Conservation (phyloP, 1,139 yeast genomes). For the Debaryomyces singareniensis region DNA sequence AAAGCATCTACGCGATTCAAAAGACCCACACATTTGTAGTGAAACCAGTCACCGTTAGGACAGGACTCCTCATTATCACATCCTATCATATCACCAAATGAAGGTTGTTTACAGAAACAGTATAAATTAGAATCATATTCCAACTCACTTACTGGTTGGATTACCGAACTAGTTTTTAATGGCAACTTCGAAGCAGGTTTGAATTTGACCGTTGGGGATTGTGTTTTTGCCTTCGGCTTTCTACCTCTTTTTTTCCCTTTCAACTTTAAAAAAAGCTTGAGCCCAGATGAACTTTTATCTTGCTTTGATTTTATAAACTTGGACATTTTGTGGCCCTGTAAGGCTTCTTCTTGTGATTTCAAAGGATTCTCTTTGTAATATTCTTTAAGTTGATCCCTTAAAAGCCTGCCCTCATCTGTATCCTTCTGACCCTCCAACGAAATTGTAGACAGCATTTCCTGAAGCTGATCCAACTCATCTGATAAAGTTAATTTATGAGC, state of each 20-base stretch:
- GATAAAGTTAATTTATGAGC: conserved; percentile 24
- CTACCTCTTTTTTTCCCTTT: conserved; percentile 3
- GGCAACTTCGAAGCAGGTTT: conserved; percentile 2
- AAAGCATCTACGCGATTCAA: conserved; percentile 34
- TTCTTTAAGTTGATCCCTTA: conserved; percentile 24
- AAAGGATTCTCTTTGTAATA: conserved; percentile 35
- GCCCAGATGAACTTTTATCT: conserved; percentile 10
- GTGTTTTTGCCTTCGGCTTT: conserved; percentile 2
- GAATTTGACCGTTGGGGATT: conserved; percentile 1
- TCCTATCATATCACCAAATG: conserved; percentile 43
- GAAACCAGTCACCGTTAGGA: conserved; percentile 47
- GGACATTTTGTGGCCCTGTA: conserved; percentile 21
- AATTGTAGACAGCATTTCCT: conserved; percentile 9
- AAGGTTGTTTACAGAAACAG: conserved; percentile 40
- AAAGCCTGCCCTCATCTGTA: conserved; percentile 12
- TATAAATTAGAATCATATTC: conserved; percentile 22
- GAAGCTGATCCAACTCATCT: conserved; percentile 27
- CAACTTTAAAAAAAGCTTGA: conserved; percentile 25
- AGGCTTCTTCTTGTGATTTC: conserved; percentile 34
- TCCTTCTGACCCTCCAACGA: conserved; percentile 6
- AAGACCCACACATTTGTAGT: conserved; percentile 42
- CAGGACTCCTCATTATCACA: conserved; percentile 38
- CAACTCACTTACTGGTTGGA: not conserved
- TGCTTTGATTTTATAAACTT: conserved; percentile 3
- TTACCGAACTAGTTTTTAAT: not conserved